Base-by-base conservation (phyloP, 768 basidiomycete genomes). In the Podaxis rugospora region DNA sequence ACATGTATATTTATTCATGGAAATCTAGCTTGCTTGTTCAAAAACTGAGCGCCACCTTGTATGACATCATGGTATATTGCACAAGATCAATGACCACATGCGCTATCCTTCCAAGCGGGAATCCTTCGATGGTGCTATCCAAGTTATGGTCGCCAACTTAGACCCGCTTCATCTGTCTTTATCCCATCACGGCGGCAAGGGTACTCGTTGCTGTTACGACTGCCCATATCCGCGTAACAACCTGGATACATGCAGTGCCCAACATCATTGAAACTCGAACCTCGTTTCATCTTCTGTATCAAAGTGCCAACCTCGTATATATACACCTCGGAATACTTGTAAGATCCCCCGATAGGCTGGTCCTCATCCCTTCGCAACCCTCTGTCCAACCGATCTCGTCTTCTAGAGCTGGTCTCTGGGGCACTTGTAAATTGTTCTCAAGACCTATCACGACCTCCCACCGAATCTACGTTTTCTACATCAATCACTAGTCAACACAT, bases 291-390 rank as follows among this genome's bases (percentile, higher is more conserved):
- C 42, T 23, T 47, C 32, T 39, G 11, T 46, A 47, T 28, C 44
- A 35, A 35, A 13, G 28, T 14, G 18, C 23, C 18, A 63, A 63
- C 32, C 13, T 49, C 27, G 55, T 63, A 72, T 69, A 76, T 76
- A 78, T 75, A 78, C 68, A 32, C 70, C 66, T 59, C 53, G n/a
- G 46, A 59, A 54, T 36, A 28, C 39, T 50, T 53, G 44, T 59
- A 58, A 58, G 55, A 28, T 54, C 46, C 55, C 60, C 64, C 59
- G 72, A 76, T 76, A 78, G 76, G 79, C 80, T 80, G 79, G 79
- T 72, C 79, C 80, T 80, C 66, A 71, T 72, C 72, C 69, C 67
- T 67, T 63, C 50, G 60, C 61, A 57, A 57, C 55, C 42, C 62
- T 59, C 49, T 27, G 54, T 42, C 11, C 23, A 51, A 37, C 46